Evolutionary conservation across 2,329 filamentous ascomycete genomes (phyloP), one percentile per base, ranked within the genome.

Genomic region (Neonectria neomacrospora): DNA sequence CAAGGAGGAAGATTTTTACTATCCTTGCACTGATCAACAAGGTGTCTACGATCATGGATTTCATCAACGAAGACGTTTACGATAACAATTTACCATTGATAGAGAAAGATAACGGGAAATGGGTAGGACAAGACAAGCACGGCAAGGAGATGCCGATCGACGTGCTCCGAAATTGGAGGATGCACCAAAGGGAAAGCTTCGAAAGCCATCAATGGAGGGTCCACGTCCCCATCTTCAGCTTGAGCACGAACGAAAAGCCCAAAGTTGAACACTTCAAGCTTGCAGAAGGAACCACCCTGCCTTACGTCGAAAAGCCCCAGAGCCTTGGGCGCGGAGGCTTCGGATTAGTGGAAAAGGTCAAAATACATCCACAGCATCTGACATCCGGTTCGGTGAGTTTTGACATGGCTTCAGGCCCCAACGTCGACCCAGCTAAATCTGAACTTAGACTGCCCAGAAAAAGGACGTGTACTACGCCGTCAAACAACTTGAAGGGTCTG

Each of bases 51-150:
- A 64, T 56, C n/a, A 30, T 28, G 0, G 30, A 53, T 16, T 55
- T 64, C 8, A 61, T 64, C 12, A 5, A 37, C 1, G 57, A 64
- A 10, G 61, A 12, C 4, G 48, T 64, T 8, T 50, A 34, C 8
- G 61, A 64, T 14, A 11, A 34, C n/a, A 7, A 61, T 41, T 52
- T 64, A 1, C 61, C 61, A 2, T 64, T 64, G 41, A 26, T 26
- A 3, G 23, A 26, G 23, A 26, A 26, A 26, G 23, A 26, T 3
- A 26, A 26, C 23, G 23, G 23, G 6, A 6, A 26, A 26, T 41
- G 37, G 37, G 37, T 18, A n/a, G 37, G 37, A 11, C 18, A 41
- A 11, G 37, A 41, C 2, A n/a, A 41, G 8, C 37, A 41, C 20
- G 37, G 37, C 3, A 41, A 11, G 1, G 37, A 16, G 4, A 50